These are phyloP conservation scores for Lenzites betulinus DNA, from an alignment of 768 basidiomycete species.

Conservation along the genomic window DNA sequence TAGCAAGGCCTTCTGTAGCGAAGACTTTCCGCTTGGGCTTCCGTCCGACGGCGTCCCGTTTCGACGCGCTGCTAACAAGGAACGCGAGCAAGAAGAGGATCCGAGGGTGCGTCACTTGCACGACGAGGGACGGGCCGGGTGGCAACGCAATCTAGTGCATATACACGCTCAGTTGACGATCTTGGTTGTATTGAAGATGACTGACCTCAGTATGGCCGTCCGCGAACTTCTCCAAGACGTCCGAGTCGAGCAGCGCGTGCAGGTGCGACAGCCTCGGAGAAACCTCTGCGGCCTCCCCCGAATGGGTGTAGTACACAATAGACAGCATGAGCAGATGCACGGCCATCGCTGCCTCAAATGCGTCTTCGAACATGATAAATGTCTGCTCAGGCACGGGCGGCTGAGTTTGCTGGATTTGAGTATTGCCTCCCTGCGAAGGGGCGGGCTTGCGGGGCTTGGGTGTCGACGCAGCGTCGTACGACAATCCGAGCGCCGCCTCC, in stretches of 20 bases:
- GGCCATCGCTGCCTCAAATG: constrained; percentile 43
- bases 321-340: constrained; percentile 66
- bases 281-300: constrained; percentile 49
- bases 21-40: constrained; percentile 75
- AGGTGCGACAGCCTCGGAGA: constrained; percentile 56
- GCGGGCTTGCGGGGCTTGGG: constrained; percentile 23
- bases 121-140: constrained; percentile 45
- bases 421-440: constrained; percentile 1
- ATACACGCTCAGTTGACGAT: not conserved
- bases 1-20: constrained; percentile 59
- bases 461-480: constrained; percentile 28
- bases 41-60: constrained; percentile 72
- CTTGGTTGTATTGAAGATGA: too few relatives aligned
- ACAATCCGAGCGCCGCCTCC: constrained; percentile 53
- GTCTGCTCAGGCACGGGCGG: constrained; percentile 12
- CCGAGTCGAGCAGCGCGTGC: constrained; percentile 69
- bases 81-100: constrained; percentile 65
- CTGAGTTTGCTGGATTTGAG: not conserved
- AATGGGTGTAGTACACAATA: constrained; percentile 62
- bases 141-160: constrained; percentile 34
- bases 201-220: constrained; percentile 44
- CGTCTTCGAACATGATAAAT: constrained; percentile 35
- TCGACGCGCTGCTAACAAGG: constrained; percentile 64
- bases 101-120: constrained; percentile 70
- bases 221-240: constrained; percentile 42